Base-by-base conservation (phyloP, 2,329 filamentous ascomycete genomes). In the Epichloe glyceriae region DNA sequence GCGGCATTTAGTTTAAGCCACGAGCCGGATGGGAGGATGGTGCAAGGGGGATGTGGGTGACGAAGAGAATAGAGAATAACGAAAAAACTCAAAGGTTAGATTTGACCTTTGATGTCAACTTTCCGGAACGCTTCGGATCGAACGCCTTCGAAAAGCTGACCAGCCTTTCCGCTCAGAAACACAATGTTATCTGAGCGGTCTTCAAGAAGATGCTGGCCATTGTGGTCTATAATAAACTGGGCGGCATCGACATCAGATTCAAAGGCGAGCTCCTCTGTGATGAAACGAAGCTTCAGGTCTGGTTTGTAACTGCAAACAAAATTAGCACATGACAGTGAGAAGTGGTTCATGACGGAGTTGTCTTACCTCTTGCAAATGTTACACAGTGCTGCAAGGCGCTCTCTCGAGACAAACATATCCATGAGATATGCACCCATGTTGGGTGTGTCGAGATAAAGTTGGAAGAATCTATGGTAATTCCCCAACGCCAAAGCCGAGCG, bases 351-450 rank as follows among this genome's bases (percentile, higher is more conserved):
- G 26, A 5, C 17, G 7, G 42, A 14, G 7, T 7, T 22, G 3
- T 19, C 14, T 34, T 73, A 98, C 93, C 87, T 83, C 87, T 80
- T 94, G 79, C 89, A 95, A 60, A 98, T 93, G 66, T 85, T 88
- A 67, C 88, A 85, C 64, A 98, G 73, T 57, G 93, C 93, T 64
- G 85, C 83, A 58, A 98, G 80, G 61, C 93, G 87, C 73, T 98
- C 91, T 64, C 93, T 84, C 62, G 83, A 83, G 66, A 97, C 86
- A 73, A 98, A 97, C 88, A 95, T 96, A 73, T 98, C 93, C 87
- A 98, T 95, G 48, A 98, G 79, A 70, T 97, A 97, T 60, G 86
- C 89, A 55, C 93, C 91, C 90, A 98, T 95, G 63, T 95, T 94
- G 47, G 89, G 90, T 22, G 90, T 90, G 65, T 91, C 85, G 58